Evolutionary conservation across 768 basidiomycete genomes (phyloP).

Genomic region (Grammothele lineata): DNA sequence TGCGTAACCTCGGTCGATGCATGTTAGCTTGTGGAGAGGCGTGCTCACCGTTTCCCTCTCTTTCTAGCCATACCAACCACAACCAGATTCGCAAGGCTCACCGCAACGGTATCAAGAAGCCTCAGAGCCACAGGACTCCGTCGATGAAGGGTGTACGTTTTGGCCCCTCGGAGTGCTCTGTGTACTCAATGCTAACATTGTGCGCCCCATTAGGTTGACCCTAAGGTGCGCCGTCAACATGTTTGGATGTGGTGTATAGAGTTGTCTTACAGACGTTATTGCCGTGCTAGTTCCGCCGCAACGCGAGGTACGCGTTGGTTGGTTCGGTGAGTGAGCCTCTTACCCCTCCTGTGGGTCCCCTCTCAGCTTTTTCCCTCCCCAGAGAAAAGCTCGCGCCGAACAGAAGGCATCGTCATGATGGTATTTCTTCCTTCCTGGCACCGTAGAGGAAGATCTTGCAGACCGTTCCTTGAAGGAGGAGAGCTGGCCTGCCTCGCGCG

Average conservation of each 20-base stretch:
- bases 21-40: not conserved
- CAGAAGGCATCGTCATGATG: conserved; percentile 46
- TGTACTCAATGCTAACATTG: conserved; percentile 5
- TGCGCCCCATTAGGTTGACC: conserved; percentile 60
- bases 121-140: conserved; percentile 64
- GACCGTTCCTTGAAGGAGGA: conserved; percentile 1
- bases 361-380: conserved; percentile 6
- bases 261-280: not conserved
- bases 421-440: not conserved
- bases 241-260: conserved; percentile 3
- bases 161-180: not conserved
- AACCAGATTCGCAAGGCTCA: conserved; percentile 98
- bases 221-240: conserved; percentile 50
- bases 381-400: conserved; percentile 68
- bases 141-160: conserved; percentile 89
- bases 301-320: conserved; percentile 63
- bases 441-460: not conserved
- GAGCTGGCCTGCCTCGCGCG: conserved; percentile 11
- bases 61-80: conserved; percentile 80
- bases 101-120: conserved; percentile 93
- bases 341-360: not conserved
- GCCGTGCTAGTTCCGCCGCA: conserved; percentile 71
- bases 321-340: conserved; percentile 59
- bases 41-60: too few species aligned
- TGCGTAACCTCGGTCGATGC: conserved; percentile 34